These are phyloP conservation scores for Sphaerostilbella broomeana DNA, from an alignment of 2,329 filamentous ascomycete genomes.

Conservation along the genomic window DNA sequence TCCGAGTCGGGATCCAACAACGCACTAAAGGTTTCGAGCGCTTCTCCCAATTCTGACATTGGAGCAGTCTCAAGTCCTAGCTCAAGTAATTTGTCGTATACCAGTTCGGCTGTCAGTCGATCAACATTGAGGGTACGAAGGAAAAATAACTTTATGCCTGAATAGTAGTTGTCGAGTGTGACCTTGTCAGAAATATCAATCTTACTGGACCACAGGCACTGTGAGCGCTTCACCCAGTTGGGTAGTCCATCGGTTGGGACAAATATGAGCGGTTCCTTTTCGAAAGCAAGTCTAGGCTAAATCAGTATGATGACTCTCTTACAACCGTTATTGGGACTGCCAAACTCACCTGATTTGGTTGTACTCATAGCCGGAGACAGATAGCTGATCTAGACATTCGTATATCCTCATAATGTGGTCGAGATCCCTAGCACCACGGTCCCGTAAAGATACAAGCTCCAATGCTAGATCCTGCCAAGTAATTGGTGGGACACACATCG, in stretches of 20 bases:
- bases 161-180: constrained; percentile 23
- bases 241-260: neutral
- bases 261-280: constrained; percentile 12
- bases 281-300: constrained; percentile 7
- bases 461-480: neutral
- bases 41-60: constrained; percentile 23
- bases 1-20: constrained; percentile 18
- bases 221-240: constrained; percentile 22
- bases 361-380: neutral
- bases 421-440: constrained; percentile 2
- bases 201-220: constrained; percentile 31
- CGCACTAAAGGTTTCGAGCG: constrained; percentile 27
- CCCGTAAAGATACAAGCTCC: constrained; percentile 3
- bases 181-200: constrained; percentile 23
- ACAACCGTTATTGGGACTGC: no score
- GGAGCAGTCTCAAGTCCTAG: constrained; percentile 7
- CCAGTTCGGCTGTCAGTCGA: constrained; percentile 25
- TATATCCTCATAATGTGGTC: constrained; percentile 2
- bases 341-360: neutral
- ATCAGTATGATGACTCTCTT: no score
- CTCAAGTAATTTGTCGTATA: constrained; percentile 24
- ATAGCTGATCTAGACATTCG: neutral
- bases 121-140: constrained; percentile 24
- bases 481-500: constrained; percentile 3
- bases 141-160: constrained; percentile 26